Conservation (phyloP, 257 asterid genomes). For the Handroanthus guayacan region DNA sequence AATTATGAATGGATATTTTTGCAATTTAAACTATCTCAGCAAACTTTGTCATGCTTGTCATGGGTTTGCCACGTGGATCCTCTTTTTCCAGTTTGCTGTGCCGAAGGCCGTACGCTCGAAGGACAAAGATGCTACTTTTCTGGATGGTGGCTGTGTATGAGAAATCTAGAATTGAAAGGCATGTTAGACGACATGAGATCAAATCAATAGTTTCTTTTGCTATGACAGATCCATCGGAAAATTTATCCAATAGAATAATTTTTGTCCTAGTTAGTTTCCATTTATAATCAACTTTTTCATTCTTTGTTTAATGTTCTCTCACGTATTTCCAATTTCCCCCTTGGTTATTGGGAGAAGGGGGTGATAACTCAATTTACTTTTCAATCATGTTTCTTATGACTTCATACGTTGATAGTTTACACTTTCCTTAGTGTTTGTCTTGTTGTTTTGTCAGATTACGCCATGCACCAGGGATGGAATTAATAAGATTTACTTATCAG, state of each 20-base stretch:
- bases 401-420: no score
- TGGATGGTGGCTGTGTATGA: slow-evolving; percentile 7
- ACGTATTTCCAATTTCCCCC: neutral
- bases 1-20: neutral
- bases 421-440: slow-evolving; percentile 33
- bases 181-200: slow-evolving; percentile 7
- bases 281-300: neutral
- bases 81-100: neutral
- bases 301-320: neutral
- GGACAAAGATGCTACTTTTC: neutral
- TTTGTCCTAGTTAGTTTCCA: neutral
- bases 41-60: slow-evolving; percentile 1
- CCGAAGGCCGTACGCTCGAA: neutral
- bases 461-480: slow-evolving; percentile 92
- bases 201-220: neutral
- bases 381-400: no score
- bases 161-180: neutral
- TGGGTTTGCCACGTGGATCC: neutral
- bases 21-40: neutral
- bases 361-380: neutral
- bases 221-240: slow-evolving; percentile 13
- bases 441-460: slow-evolving; percentile 74
- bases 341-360: neutral
- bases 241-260: neutral
- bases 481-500: slow-evolving; percentile 83